Base-by-base conservation (phyloP, 2,329 filamentous ascomycete genomes). In the Tolypocladium sp. region DNA sequence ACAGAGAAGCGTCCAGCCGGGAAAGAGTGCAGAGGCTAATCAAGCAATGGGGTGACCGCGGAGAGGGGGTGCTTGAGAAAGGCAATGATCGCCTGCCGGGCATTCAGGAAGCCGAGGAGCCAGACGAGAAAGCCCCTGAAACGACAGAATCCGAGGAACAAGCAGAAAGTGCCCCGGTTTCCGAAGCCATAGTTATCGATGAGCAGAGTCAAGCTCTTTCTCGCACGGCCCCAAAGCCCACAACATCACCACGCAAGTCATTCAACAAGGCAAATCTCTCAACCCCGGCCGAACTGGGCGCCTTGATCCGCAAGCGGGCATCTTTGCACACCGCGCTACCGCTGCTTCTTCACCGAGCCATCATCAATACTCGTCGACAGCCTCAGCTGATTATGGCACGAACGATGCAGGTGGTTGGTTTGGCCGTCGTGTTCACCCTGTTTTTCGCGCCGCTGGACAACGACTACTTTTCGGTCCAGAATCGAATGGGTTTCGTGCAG, bases 381-480 rank as follows among this genome's bases (percentile, higher is more conserved):
- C 86, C 86, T 0, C 78, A 81, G 15, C 75, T 89, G 3, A 74
- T 90, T 37, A 72, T 88, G 55, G 86, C 86, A 1, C 82, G 87
- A 2, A 82, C 82, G 2, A 87, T 86, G 78, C 87, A 90, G 69
- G 83, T 89, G 1, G 70, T 86, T 2, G 86, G 85, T 0, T 74
- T 90, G 4, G 83, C 80, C 3, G 74, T 87, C 44, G 80, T 90
- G 41, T 76, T 90, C 13, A 76, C 85, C 0, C 74, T 89, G 15
- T 90, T 90, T 77, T 91, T 91, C 67, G 82, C 89, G 0, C 89
- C 89, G 0, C 70, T 92, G 3, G 81, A 85, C 63, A 80, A 85
- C 66, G 81, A 91, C 69, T 91, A 88, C 73, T 83, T 79, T 57
- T 83, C 83, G 2, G 80, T 92, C 0, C 89, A 92, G 69, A 90